Base-by-base conservation (phyloP, 2,329 filamentous ascomycete genomes). In the Epichloe uncinata region DNA sequence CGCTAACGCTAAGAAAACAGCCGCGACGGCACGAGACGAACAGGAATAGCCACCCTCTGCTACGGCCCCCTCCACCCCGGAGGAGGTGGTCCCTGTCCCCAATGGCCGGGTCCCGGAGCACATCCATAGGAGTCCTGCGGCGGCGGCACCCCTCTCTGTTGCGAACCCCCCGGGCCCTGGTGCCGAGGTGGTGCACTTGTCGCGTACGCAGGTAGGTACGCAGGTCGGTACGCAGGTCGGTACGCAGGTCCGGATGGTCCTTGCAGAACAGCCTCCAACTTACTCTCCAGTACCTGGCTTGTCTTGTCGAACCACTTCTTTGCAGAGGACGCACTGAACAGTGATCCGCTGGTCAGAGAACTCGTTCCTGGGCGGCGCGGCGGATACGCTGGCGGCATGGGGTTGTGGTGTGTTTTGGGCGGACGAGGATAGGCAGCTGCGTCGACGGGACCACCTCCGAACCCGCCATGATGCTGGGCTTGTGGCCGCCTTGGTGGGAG, bases 291-390 rank as follows among this genome's bases (percentile, higher is more conserved):
- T 12, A 59, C 61, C 43, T 64, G 59, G 22, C 61, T 61, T 26
- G 65, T 67, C 57, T 63, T 68, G 47, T 60, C 62, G 12, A 67
- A 46, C 60, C 64, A 66, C 49, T 62, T 65, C 50, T 62, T 59
- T 1, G 63, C 66, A 16, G 63, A 63, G 35, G 58, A 60, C 51
- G 60, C 60, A 26, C 63, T 61, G 44, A 68, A 64, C 13, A 66
- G 54, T 34, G 59, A 61, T 2, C 49, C 42, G 13, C 42, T 36
- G 35, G 56, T 55, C 11, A 56, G 42, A 3, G 51, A 50, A 18
- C 55, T 52, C 30, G 58, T 48, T 18, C 55, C 55, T 41, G 56
- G 50, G 22, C 56, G 53, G 22, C 56, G 53, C 20, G 50, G 50
- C 48, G 47, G 30, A 13, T 42, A 42, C 36, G 43, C 44, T 16